These are phyloP conservation scores for Paraleonurus japonicus DNA, from an alignment of 257 asterid genomes.

Conservation along the genomic window DNA sequence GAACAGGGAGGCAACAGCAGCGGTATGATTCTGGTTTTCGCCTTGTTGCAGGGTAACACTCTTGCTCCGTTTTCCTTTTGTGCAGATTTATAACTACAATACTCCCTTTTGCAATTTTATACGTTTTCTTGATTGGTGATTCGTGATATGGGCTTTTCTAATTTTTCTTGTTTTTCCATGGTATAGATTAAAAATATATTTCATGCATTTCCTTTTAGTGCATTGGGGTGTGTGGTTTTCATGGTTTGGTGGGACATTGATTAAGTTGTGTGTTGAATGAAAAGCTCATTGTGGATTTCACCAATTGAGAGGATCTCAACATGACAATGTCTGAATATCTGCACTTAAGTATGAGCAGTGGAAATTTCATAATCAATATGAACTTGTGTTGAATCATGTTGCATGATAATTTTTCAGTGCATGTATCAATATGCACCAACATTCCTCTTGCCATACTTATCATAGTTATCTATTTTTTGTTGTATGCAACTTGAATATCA, in stretches of 20 bases:
- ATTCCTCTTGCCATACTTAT: no score
- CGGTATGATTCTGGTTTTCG: slow-evolving; percentile 45
- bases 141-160: no score
- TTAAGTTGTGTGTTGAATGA: neutral
- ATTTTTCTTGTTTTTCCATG: neutral
- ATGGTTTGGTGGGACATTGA: neutral
- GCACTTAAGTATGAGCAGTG: neutral
- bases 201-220: neutral
- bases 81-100: no score
- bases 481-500: neutral
- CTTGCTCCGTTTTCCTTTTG: neutral
- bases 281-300: neutral
- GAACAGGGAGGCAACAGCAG: slow-evolving; percentile 48
- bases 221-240: neutral
- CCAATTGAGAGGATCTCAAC: neutral
- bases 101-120: no score
- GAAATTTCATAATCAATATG: neutral
- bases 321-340: no score
- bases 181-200: neutral
- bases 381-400: neutral
- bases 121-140: no score
- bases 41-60: slow-evolving; percentile 43
- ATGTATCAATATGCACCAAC: no score
- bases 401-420: neutral
- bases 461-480: neutral